A percentile compares a stretch with the other conserved stretches of the same genome.
phyloP scores from a whole-genome alignment of 257 asterid genomes.

The Mentha longifolia region DNA sequence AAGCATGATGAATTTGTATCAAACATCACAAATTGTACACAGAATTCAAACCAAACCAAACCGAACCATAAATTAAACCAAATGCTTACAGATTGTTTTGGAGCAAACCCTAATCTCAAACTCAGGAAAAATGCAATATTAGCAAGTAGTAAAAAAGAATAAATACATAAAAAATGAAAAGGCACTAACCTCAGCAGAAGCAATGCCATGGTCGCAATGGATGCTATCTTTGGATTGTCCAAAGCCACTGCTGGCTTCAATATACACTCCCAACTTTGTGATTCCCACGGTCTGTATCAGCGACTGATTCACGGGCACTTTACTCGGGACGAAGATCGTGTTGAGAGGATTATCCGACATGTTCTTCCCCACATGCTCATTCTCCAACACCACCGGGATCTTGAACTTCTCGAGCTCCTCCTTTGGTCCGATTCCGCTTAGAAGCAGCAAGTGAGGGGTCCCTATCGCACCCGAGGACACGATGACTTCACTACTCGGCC shows the following conservation, averaged over 20 bases:
- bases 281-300: slow-evolving; percentile 91
- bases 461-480: slow-evolving; percentile 93
- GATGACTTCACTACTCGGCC: slow-evolving; percentile 68
- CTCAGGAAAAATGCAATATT: not conserved
- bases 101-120: not conserved
- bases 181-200: slow-evolving; percentile 82
- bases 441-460: slow-evolving; percentile 88
- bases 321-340: slow-evolving; percentile 80
- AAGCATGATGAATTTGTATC: not conserved
- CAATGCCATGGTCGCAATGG: slow-evolving; percentile 73
- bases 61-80: not conserved
- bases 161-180: not conserved
- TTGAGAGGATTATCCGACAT: slow-evolving; percentile 89
- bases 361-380: slow-evolving; percentile 71
- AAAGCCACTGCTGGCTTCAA: slow-evolving; percentile 94
- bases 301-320: slow-evolving; percentile 60
- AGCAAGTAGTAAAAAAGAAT: not conserved
- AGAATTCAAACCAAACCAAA: not conserved
- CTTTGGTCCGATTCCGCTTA: slow-evolving; percentile 92
- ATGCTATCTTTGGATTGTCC: slow-evolving; percentile 84
- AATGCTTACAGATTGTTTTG: not conserved
- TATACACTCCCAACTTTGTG: slow-evolving; percentile 81
- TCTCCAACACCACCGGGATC: slow-evolving; percentile 72
- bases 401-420: slow-evolving; percentile 61
- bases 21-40: not conserved